Percentiles rank a stretch among this genome's conserved stretches.
Evolutionary conservation across 257 asterid genomes (phyloP).

Genomic region (Nicotiana benthamiana): DNA sequence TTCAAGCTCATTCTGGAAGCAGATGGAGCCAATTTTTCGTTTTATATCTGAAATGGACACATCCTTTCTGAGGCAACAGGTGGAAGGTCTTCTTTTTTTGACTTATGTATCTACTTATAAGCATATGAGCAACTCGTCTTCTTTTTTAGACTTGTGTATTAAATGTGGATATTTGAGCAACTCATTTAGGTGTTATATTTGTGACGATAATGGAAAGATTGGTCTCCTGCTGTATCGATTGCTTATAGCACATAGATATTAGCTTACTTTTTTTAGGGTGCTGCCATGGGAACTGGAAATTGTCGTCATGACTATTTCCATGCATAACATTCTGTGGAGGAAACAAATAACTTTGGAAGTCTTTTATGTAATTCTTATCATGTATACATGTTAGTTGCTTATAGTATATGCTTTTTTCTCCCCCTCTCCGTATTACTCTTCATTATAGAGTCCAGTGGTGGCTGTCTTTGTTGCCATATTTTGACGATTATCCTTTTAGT

Average conservation of each 20-base stretch:
- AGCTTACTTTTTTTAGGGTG: neutral
- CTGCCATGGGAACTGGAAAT: neutral
- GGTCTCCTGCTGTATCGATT: neutral
- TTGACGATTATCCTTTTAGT: neutral
- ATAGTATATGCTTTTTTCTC: neutral
- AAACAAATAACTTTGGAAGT: neutral
- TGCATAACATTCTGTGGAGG: neutral
- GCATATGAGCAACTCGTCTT: neutral
- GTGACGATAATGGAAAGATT: neutral
- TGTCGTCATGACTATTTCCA: neutral
- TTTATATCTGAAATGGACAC: slow-evolving; percentile 62
- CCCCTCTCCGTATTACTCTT: neutral
- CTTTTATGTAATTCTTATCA: neutral
- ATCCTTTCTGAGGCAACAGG: slow-evolving; percentile 71
- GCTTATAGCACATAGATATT: neutral
- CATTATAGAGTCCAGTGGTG: neutral
- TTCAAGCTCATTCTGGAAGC: slow-evolving; percentile 74
- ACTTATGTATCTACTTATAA: neutral
- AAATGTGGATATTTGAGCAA: neutral
- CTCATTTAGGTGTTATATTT: neutral
- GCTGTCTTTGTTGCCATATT: neutral
- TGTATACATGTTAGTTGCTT: neutral
- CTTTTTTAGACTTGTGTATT: neutral
- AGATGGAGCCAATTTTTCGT: slow-evolving; percentile 67
- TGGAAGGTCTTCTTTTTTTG: slow-evolving; percentile 17